phyloP scores from a whole-genome alignment of 805 yeast genomes.

The Wickerhamomyces mucosus region DNA sequence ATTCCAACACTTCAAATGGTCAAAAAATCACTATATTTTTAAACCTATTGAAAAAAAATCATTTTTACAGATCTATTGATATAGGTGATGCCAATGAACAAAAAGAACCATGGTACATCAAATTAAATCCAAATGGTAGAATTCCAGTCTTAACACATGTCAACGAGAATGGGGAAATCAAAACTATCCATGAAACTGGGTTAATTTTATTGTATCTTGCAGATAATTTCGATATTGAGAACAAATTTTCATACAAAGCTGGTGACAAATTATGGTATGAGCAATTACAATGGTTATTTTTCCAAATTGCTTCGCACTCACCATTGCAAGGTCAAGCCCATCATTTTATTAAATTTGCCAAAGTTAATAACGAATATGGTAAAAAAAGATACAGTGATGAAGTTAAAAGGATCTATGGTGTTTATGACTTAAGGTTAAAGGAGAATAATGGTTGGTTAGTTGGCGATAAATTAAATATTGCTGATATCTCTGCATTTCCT shows the following conservation, averaged over 20 bases:
- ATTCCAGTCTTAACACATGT: conserved; percentile 41
- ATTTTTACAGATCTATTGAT: conserved; percentile 25
- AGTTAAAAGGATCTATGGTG: conserved; percentile 39
- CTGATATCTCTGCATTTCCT: conserved; percentile 40
- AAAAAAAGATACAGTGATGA: conserved; percentile 40
- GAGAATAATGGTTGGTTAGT: conserved; percentile 43
- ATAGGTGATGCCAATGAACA: conserved; percentile 34
- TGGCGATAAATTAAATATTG: conserved; percentile 45
- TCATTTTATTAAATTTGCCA: conserved; percentile 34
- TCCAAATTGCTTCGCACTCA: conserved; percentile 46
- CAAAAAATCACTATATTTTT: conserved; percentile 26
- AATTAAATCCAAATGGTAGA: conserved; percentile 50
- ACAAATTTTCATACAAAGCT: conserved; percentile 26
- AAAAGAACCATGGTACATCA: conserved; percentile 43
- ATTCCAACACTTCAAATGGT: conserved; percentile 30
- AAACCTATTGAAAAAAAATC: conserved; percentile 19
- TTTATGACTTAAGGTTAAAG: conserved; percentile 38
- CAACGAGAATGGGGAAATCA: conserved; percentile 26
- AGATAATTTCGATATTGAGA: conserved; percentile 46
- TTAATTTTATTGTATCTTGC: conserved; percentile 49
- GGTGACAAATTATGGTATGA: conserved; percentile 36
- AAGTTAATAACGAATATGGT: conserved; percentile 40
- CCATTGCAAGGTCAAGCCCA: conserved; percentile 45
- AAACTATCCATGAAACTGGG: conserved; percentile 43
- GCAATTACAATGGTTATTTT: conserved; percentile 40